Conservation (phyloP, 371 early-diverging fungal species). For the Mortierella sp. region DNA sequence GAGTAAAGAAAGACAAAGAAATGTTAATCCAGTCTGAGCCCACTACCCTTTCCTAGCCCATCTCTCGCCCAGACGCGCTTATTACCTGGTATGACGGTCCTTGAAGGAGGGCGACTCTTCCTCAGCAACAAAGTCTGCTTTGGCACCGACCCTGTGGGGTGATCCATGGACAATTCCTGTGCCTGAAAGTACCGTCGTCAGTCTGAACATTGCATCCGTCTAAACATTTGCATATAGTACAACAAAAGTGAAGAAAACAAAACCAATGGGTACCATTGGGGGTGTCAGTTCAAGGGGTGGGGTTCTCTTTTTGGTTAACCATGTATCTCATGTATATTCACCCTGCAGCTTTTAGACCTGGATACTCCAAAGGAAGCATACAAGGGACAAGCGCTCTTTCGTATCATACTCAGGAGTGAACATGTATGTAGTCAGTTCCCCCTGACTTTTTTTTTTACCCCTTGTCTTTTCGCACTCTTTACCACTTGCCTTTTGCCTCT, state of each 20-base stretch:
- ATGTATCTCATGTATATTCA: not conserved
- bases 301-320: too few species aligned
- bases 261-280: not conserved
- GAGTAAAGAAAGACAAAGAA: too few species aligned
- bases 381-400: too few species aligned
- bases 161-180: conserved; percentile 62
- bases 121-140: conserved; percentile 60
- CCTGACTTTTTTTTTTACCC: not conserved
- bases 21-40: too few species aligned
- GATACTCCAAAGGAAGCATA: not conserved
- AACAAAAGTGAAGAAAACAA: not conserved
- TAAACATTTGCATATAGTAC: too few species aligned
- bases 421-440: not conserved
- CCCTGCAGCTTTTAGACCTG: not conserved
- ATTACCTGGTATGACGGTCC: conserved; percentile 63
- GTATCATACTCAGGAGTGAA: not conserved
- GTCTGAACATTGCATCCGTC: conserved; percentile 66
- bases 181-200: conserved; percentile 61
- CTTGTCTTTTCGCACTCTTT: too few species aligned
- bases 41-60: not conserved
- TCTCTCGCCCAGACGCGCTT: not conserved
- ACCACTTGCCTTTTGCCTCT: not conserved
- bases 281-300: too few species aligned
- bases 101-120: conserved; percentile 64
- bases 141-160: conserved; percentile 47